Conservation (phyloP, 179 eudicot species). For the Corrigiola litoralis region DNA sequence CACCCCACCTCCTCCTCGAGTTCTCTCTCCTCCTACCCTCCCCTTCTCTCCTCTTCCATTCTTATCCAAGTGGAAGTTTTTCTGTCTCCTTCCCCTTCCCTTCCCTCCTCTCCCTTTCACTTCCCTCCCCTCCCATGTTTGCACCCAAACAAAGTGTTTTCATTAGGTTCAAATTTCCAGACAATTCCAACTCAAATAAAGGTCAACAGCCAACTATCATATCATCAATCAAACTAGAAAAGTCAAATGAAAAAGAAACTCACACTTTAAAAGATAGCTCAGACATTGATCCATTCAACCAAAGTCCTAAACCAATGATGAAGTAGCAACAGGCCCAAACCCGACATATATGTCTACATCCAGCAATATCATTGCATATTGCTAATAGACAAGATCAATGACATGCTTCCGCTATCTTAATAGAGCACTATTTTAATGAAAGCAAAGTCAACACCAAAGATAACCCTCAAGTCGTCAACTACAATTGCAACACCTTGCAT, state of each 20-base stretch:
- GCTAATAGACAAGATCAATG: not conserved
- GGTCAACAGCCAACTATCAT: conserved; percentile 3
- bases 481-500: not conserved
- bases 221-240: not conserved
- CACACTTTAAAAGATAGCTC: not conserved
- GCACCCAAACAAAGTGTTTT: not conserved
- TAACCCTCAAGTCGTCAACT: not conserved
- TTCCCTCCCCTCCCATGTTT: not conserved
- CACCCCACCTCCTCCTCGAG: too few species aligned
- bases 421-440: not conserved
- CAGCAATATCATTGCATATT: not conserved
- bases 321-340: not conserved
- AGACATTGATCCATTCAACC: too few species aligned
- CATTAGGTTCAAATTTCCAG: not conserved
- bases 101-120: not conserved
- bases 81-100: too few species aligned
- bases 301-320: not conserved
- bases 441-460: conserved; percentile 14
- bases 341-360: not conserved
- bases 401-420: too few species aligned
- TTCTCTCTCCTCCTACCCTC: too few species aligned
- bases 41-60: too few species aligned
- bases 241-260: not conserved
- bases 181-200: too few species aligned
- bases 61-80: too few species aligned